phyloP scores from a whole-genome alignment of 2,329 filamentous ascomycete genomes.

The Fusarium sp. region DNA sequence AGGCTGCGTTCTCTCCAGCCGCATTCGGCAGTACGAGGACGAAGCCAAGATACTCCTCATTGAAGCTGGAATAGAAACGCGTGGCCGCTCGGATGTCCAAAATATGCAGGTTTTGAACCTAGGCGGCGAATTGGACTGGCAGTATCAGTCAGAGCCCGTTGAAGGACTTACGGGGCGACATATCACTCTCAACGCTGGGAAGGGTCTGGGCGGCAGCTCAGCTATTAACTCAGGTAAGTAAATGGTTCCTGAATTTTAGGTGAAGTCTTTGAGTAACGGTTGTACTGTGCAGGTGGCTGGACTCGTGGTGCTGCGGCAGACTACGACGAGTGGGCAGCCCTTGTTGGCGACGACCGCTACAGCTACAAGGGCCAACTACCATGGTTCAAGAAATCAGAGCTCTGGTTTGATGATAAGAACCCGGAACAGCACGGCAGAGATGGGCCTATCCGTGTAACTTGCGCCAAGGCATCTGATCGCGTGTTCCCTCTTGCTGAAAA shows the following conservation, averaged over 20 bases:
- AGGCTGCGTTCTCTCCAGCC: constrained; percentile 47
- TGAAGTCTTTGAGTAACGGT: not conserved
- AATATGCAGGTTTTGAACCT: constrained; percentile 40
- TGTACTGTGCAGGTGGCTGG: constrained; percentile 45
- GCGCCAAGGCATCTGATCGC: constrained; percentile 45
- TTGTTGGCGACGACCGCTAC: constrained; percentile 52
- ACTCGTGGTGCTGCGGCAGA: constrained; percentile 55
- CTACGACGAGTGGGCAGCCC: constrained; percentile 55
- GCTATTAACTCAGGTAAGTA: constrained; percentile 50
- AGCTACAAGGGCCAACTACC: constrained; percentile 56
- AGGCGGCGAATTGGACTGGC: constrained; percentile 47
- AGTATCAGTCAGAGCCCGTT: constrained; percentile 47
- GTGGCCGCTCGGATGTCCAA: constrained; percentile 21
- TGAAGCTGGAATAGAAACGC: constrained; percentile 49
- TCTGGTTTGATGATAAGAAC: constrained; percentile 42
- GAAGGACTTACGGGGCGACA: constrained; percentile 36
- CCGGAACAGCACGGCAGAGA: constrained; percentile 50
- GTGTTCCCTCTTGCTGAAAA: constrained; percentile 50
- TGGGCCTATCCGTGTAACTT: constrained; percentile 47
- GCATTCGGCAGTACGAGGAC: constrained; percentile 36
- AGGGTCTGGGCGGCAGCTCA: constrained; percentile 52
- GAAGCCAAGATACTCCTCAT: constrained; percentile 48
- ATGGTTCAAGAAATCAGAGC: constrained; percentile 55
- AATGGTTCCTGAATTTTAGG: fast-evolving
- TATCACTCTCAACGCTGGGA: constrained; percentile 46